Conservation (phyloP, 2,329 filamentous ascomycete species). For the Drechslera avenae region DNA sequence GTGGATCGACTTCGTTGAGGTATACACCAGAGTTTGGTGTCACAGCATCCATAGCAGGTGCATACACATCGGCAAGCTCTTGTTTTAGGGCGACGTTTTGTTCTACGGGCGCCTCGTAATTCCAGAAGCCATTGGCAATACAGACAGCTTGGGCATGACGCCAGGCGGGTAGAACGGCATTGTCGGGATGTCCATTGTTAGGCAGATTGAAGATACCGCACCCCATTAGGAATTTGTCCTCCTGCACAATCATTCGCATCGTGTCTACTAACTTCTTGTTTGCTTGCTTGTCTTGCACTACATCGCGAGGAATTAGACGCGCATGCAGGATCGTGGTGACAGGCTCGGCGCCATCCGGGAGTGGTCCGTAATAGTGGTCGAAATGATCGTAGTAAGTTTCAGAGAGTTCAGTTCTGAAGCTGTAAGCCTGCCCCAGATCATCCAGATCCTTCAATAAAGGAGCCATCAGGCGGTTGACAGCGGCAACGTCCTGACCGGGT, state of each 20-base stretch:
- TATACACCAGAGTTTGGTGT: conserved; percentile 7
- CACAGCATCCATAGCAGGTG: not conserved
- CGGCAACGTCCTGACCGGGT: not conserved
- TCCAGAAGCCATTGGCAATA: no score
- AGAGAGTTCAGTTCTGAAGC: not conserved
- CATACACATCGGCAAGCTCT: no score
- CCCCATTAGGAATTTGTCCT: not conserved
- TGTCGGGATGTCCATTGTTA: not conserved
- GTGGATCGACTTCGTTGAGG: conserved; percentile 13
- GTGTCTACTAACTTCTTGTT: not conserved
- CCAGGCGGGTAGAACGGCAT: conserved; percentile 9
- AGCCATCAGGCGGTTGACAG: not conserved
- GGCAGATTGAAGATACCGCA: not conserved
- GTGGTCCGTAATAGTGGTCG: not conserved
- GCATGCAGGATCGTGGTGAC: not conserved
- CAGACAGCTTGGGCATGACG: conserved; percentile 4
- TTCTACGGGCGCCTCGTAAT: not conserved
- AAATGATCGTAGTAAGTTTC: not conserved
- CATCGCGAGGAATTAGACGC: not conserved
- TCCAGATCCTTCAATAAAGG: not conserved
- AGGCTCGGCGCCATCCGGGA: not conserved
- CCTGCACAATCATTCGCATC: not conserved
- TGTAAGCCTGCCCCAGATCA: not conserved
- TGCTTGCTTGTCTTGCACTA: not conserved
- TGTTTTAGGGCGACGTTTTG: not conserved